Evolutionary conservation across 1,139 yeast species (phyloP), one percentile per base, ranked within the genome.

Genomic region (Lodderomyces elongisporus): DNA sequence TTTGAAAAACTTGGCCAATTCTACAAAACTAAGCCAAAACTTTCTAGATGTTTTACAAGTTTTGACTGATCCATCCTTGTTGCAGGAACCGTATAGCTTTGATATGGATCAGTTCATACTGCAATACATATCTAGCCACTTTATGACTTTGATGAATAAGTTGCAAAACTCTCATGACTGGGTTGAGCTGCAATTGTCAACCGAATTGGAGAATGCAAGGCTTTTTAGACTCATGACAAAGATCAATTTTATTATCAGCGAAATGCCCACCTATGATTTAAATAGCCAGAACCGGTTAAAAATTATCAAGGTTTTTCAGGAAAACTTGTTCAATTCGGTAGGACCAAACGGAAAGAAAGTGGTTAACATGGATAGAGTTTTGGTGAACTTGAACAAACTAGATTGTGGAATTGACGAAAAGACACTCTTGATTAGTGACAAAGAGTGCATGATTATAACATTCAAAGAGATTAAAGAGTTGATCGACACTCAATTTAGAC

Each of bases 401-500:
- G 99, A 93, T 54, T 94, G 93, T 10, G 98, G 97, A 1, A 73
- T 83, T 30, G 91, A 85, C 34, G 98, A 91, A 55, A 79, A 76
- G 48, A 60, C 91, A 17, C 63, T 88, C 52, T 68, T 91, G 40
- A 85, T 87, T 5, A 23, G 20, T 14, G 95, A 88, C 52, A 78
- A 78, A 61, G 77, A 77, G 32, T 85, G 95, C 54, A 66, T 88
- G 41, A 77, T 88, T 32, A 79, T 85, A 33, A 78, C 89, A 47
- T 88, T 82, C 56, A 82, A 80, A 56, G 95, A 79, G 52, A 64
- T 89, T 44, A 80, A 85, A 56, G 84, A 77, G 44, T 62, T 84
- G 44, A 70, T 88, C 32, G 94, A 84, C 41, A 63, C 73, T 32
- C 77, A 85, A 14, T 88, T 88, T 55, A 66, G 88, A 43, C 75